phyloP scores from a whole-genome alignment of 345 rosid genomes.

The Rhodamnia rubescens region DNA sequence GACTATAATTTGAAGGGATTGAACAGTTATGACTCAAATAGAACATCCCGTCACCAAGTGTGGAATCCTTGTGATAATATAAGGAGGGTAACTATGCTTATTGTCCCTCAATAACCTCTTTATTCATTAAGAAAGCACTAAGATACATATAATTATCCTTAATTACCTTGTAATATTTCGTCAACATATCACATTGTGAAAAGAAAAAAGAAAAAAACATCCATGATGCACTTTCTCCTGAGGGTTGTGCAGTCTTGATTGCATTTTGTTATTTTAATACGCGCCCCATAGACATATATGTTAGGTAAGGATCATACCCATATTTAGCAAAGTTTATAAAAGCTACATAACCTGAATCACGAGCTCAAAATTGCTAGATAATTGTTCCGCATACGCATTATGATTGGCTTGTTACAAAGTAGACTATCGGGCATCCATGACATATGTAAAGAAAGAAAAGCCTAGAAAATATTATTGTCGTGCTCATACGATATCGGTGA shows the following conservation, averaged over 20 bases:
- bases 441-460: background rate
- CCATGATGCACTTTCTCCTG: background rate
- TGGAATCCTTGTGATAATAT: background rate
- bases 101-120: background rate
- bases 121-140: background rate
- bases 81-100: accelerated
- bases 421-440: background rate
- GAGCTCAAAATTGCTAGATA: background rate
- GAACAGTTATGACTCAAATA: background rate
- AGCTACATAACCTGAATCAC: background rate
- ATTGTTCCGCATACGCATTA: background rate
- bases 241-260: background rate
- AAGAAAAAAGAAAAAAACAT: background rate
- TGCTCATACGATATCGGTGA: background rate
- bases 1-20: no score
- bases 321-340: background rate
- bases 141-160: background rate
- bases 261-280: background rate
- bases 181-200: no score
- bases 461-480: background rate
- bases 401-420: background rate
- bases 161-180: no score
- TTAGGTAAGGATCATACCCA: background rate
- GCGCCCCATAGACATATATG: background rate
- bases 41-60: background rate